Conservation (phyloP, 1,284 basidiomycete species). For the Cystobasidium pallidum region DNA sequence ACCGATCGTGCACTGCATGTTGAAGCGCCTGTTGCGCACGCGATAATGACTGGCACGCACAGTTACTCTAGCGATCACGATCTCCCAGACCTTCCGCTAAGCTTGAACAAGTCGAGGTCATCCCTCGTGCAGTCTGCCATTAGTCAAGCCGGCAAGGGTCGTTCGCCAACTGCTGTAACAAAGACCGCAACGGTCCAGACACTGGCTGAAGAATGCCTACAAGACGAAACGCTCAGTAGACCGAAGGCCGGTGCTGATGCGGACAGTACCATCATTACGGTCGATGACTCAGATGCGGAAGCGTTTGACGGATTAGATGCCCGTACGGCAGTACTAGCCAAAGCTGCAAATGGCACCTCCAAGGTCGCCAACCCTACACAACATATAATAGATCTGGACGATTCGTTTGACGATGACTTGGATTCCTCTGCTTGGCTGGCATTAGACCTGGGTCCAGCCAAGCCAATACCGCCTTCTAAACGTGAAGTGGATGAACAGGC, state of each 20-base stretch:
- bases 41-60: neutral
- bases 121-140: neutral
- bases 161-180: no score
- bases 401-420: slow-evolving; percentile 31
- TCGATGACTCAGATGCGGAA: slow-evolving; percentile 29
- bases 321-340: neutral
- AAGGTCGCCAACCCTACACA: neutral
- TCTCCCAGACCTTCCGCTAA: slow-evolving; percentile 22
- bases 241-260: neutral
- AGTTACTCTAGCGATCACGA: slow-evolving; percentile 18
- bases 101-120: neutral
- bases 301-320: neutral
- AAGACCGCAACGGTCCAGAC: no score
- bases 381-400: neutral
- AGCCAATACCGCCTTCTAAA: neutral
- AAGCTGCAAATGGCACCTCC: neutral
- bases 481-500: neutral
- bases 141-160: no score
- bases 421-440: slow-evolving; percentile 10
- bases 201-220: no score
- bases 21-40: neutral
- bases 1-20: no score
- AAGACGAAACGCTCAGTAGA: no score
- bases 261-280: slow-evolving; percentile 1
- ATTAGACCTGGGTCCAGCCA: neutral